Percentiles rank a stretch among this genome's conserved stretches.
Evolutionary conservation across 2,329 filamentous ascomycete species (phyloP).

Genomic region (Lithohypha guttulata): DNA sequence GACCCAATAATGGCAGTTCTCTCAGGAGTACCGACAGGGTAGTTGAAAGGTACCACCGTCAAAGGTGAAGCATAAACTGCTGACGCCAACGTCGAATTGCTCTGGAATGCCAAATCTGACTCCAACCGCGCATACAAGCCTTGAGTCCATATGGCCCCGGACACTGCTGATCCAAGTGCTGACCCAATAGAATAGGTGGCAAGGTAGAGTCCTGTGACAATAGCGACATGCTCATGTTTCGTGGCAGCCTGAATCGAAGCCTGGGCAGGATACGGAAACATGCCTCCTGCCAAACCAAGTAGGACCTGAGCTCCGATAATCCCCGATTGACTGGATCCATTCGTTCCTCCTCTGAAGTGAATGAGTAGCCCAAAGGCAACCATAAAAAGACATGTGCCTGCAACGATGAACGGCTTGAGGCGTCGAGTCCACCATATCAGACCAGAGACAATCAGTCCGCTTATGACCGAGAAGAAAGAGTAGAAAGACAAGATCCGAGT

Average conservation of each 20-base stretch:
- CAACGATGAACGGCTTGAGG: slow-evolving; percentile 54
- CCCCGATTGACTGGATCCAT: slow-evolving; percentile 38
- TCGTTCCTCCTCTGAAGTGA: slow-evolving; percentile 46
- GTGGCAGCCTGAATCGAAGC: slow-evolving; percentile 40
- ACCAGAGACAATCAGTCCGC: slow-evolving; percentile 46
- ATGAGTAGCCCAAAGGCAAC: slow-evolving; percentile 58
- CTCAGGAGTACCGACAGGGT: slow-evolving; percentile 36
- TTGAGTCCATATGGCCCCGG: slow-evolving; percentile 54
- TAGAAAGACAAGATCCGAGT: slow-evolving; percentile 53
- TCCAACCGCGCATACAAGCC: slow-evolving; percentile 40
- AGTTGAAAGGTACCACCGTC: slow-evolving; percentile 24
- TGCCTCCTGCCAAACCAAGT: slow-evolving; percentile 52
- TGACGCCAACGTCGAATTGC: slow-evolving; percentile 32
- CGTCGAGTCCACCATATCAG: slow-evolving; percentile 48
- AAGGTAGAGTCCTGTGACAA: slow-evolving; percentile 53
- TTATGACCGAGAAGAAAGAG: slow-evolving; percentile 47
- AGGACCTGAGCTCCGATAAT: slow-evolving; percentile 53
- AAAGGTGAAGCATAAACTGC: slow-evolving; percentile 36
- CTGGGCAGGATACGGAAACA: slow-evolving; percentile 47
- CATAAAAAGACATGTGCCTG: slow-evolving; percentile 50
- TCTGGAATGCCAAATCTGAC: slow-evolving; percentile 25
- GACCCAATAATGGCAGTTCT: slow-evolving; percentile 34
- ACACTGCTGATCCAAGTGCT: slow-evolving; percentile 49
- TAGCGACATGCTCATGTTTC: slow-evolving; percentile 47
- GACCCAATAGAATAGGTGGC: slow-evolving; percentile 54